Conservation (phyloP, 768 basidiomycete species). For the Pulveroboletus sp. region DNA sequence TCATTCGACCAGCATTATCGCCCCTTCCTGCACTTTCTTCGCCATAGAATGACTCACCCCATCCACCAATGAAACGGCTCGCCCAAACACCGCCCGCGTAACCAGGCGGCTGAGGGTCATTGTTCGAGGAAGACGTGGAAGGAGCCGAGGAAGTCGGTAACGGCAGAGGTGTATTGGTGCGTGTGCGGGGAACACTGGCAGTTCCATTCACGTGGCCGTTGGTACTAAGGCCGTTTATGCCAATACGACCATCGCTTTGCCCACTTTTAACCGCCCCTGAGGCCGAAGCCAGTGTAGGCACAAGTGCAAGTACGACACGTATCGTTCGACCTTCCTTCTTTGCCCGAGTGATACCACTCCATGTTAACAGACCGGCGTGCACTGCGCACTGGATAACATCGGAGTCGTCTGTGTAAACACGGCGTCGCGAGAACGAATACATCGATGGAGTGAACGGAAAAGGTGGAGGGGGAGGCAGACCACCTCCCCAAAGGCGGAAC, state of each 20-base stretch:
- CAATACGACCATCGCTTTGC: conserved; percentile 16
- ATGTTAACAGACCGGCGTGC: conserved; percentile 53
- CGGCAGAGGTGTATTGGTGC: conserved; percentile 26
- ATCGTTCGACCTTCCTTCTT: conserved; percentile 36
- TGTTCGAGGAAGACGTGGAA: conserved; percentile 25
- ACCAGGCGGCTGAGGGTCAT: conserved; percentile 18
- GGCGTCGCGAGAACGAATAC: conserved; percentile 34
- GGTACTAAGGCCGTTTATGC: conserved; percentile 6
- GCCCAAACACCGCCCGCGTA: conserved; percentile 32
- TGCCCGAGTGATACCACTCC: conserved; percentile 39
- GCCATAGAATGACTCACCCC: conserved; percentile 34
- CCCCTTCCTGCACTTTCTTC: conserved; percentile 28
- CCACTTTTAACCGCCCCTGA: conserved; percentile 39
- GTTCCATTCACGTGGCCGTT: conserved; percentile 32
- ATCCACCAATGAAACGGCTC: conserved; percentile 39
- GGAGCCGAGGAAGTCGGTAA: conserved; percentile 20
- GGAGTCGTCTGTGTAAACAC: conserved; percentile 76
- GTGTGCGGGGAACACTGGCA: conserved; percentile 26
- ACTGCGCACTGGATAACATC: conserved; percentile 65
- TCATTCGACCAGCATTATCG: conserved; percentile 23
- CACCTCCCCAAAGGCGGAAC: conserved; percentile 71
- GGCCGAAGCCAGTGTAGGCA: conserved; percentile 38
- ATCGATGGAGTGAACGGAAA: conserved; percentile 25
- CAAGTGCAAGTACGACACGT: conserved; percentile 36
- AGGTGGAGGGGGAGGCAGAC: conserved; percentile 41